phyloP scores from a whole-genome alignment of 495 filamentous ascomycete species.

The Penicillium samsonianum region DNA sequence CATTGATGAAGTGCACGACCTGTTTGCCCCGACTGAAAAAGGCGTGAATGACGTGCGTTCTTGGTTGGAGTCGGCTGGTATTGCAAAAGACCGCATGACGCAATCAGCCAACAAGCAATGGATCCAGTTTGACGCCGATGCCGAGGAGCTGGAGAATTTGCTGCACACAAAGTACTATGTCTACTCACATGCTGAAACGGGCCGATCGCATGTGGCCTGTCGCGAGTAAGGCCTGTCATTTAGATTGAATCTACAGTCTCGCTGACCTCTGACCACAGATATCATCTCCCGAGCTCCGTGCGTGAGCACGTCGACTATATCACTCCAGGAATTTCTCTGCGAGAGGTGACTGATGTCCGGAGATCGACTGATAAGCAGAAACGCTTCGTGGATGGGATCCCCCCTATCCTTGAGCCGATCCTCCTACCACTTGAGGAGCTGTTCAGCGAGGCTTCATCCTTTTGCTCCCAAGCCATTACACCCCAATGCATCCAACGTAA shows the following conservation, averaged over 20 bases:
- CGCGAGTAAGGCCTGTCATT: conserved; percentile 30
- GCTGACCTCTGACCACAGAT: conserved; percentile 27
- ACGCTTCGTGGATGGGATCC: conserved; percentile 17
- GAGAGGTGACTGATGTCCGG: conserved; percentile 24
- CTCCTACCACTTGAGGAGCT: conserved; percentile 26
- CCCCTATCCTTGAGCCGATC: conserved; percentile 40
- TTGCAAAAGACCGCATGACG: conserved; percentile 45
- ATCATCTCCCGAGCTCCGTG: conserved; percentile 53
- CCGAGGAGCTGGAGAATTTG: conserved; percentile 54
- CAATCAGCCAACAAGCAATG: conserved; percentile 53
- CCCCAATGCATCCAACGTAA: conserved; percentile 36
- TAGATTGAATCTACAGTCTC: not conserved
- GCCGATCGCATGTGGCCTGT: conserved; percentile 51
- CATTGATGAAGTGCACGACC: conserved; percentile 47
- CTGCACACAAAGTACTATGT: conserved; percentile 60
- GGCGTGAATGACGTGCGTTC: conserved; percentile 44
- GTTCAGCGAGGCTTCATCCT: conserved; percentile 16
- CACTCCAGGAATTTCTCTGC: conserved; percentile 46
- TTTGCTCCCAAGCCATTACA: conserved; percentile 34
- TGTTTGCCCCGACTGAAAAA: conserved; percentile 50
- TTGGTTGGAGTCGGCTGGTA: conserved; percentile 54
- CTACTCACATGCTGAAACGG: conserved; percentile 50
- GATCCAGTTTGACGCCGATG: conserved; percentile 56
- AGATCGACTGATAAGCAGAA: conserved; percentile 12
- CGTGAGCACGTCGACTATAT: conserved; percentile 58